A percentile compares a stretch with the other conserved stretches of the same genome.
phyloP scores from a whole-genome alignment of 371 early-diverging fungal genomes.

The Rhizopus stolonifer region DNA sequence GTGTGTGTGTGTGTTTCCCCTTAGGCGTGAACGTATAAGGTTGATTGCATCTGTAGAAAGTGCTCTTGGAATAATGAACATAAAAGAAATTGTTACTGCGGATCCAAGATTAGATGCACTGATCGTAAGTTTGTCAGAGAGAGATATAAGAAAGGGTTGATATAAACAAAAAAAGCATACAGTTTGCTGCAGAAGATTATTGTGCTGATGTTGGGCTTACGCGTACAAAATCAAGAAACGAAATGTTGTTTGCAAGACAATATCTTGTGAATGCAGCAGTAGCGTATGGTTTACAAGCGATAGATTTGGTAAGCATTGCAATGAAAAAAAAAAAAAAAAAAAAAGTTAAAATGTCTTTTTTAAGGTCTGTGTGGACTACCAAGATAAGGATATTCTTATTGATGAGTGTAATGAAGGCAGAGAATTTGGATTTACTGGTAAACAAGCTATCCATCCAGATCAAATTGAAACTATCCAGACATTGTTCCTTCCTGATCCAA shows the following conservation, averaged over 20 bases:
- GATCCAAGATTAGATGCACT: slow-evolving; percentile 76
- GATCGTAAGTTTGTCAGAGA: slow-evolving; percentile 48
- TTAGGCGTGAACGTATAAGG: slow-evolving; percentile 65
- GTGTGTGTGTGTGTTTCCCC: neutral
- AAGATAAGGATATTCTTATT: slow-evolving; percentile 59
- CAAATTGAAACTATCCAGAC: slow-evolving; percentile 84
- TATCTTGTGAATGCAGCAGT: slow-evolving; percentile 78
- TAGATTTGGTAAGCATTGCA: slow-evolving; percentile 83
- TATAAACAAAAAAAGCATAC: slow-evolving; percentile 3
- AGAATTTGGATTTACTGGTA: slow-evolving; percentile 92
- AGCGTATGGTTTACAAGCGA: slow-evolving; percentile 85
- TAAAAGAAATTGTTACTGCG: slow-evolving; percentile 75
- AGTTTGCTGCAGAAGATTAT: slow-evolving; percentile 95
- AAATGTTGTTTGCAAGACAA: slow-evolving; percentile 80
- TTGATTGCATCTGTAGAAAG: slow-evolving; percentile 88
- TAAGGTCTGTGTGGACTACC: slow-evolving; percentile 83
- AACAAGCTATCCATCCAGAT: slow-evolving; percentile 92
- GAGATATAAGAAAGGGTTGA: neutral
- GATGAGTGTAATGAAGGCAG: slow-evolving; percentile 87
- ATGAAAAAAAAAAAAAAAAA: neutral
- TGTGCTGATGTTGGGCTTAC: slow-evolving; percentile 83
- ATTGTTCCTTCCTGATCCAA: slow-evolving; percentile 70
- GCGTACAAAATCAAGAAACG: slow-evolving; percentile 69
- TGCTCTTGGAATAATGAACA: slow-evolving; percentile 82
- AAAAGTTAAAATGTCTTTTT: neutral